Base-by-base conservation (phyloP, 768 basidiomycete genomes). In the Boletus edulis region DNA sequence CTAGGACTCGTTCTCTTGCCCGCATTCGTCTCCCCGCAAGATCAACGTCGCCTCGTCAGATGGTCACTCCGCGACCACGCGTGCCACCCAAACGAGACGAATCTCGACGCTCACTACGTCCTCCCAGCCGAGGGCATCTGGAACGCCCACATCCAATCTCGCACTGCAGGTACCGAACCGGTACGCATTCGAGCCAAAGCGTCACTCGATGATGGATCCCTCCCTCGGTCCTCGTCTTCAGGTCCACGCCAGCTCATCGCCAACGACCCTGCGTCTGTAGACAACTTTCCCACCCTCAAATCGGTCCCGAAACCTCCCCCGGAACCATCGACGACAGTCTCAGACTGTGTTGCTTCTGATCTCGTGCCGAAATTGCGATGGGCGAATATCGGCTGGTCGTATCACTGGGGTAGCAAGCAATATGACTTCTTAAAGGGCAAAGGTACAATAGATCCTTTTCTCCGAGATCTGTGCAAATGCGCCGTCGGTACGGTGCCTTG, bases 381-480 rank as follows among this genome's bases (percentile, higher is more conserved):
- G 96, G 89, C 93, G 2, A 98, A 96, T 63, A 88, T 99, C 46
- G 96, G 96, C 11, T 91, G 90, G 85, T 91, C 82, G 49, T 99
- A 99, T 71, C 93, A 98, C 74, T 98, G 96, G 96, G 90, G 91
- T 3, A 90, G 85, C 29, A 99, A 98, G 65, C 86, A 90, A 55
- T 99, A 99, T 66, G 92, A 97, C 65, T 94, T 97, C 61, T 80
- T 83, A 1, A 84, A 79, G 49, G 82, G 83, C 3, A 83, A 81
- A 53, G 86, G 82, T 0, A 75, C 76, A 0, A 83, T 98, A 43
- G 82, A 87, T 45, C 60, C 72, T 2, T 73, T 76, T 8, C 67
- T 96, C 34, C 73, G 77, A 12, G 62, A 74, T 9, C 65, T 90
- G 3, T 96, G 94, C 65, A 78, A 75, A 46, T 65, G 73, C 4